A percentile compares a stretch with the other conserved stretches of the same genome.
Conservation (phyloP, 129 eudicot genomes). For the Ambrosia artemisiifolia region DNA sequence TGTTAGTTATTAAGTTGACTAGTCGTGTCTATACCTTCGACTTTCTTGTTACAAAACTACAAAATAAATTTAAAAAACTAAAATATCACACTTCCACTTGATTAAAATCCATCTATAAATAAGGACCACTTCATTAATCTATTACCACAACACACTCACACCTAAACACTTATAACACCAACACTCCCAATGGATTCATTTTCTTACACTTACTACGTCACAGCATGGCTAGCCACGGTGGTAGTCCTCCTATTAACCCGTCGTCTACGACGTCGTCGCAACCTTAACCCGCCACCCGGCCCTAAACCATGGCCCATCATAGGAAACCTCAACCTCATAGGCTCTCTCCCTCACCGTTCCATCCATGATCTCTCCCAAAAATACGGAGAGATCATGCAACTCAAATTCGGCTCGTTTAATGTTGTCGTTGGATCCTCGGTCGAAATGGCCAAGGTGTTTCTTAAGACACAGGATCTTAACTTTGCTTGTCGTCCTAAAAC, state of each 20-base stretch:
- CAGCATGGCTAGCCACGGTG: slow-evolving; percentile 33
- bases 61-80: background rate
- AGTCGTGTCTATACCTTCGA: background rate
- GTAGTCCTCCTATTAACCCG: slow-evolving; percentile 30
- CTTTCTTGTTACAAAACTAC: background rate
- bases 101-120: slow-evolving; percentile 25
- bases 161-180: background rate
- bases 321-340: slow-evolving; percentile 74
- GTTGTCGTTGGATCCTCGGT: slow-evolving; percentile 73
- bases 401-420: slow-evolving; percentile 54
- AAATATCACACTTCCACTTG: background rate
- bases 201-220: slow-evolving; percentile 21
- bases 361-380: slow-evolving; percentile 52
- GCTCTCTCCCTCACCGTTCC: slow-evolving; percentile 72
- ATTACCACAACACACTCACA: background rate
- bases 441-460: slow-evolving; percentile 56
- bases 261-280: slow-evolving; percentile 27
- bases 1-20: background rate
- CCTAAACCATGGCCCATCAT: slow-evolving; percentile 83
- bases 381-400: slow-evolving; percentile 67
- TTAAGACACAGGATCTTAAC: slow-evolving; percentile 60
- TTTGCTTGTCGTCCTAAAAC: slow-evolving; percentile 70
- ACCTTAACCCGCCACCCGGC: slow-evolving; percentile 65
- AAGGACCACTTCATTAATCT: background rate
- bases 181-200: slow-evolving; percentile 27